Conservation (phyloP, 2,329 filamentous ascomycete species). For the Hymenoscyphus fraxineus region DNA sequence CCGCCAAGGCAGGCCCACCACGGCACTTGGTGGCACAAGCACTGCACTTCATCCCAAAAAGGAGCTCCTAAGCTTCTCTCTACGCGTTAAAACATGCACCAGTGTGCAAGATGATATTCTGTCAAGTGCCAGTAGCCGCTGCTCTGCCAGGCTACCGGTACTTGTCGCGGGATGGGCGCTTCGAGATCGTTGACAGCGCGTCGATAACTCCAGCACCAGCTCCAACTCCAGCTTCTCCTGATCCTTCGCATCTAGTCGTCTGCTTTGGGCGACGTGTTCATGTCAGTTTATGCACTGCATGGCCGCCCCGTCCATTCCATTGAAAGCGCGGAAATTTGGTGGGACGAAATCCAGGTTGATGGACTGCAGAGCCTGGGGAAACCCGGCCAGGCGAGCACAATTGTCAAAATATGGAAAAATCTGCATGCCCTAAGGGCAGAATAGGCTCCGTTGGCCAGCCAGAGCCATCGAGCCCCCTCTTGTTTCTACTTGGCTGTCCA, state of each 20-base stretch:
- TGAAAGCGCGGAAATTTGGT: conserved; percentile 3
- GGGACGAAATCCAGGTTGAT: background rate
- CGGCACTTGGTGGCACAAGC: background rate
- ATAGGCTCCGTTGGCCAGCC: background rate
- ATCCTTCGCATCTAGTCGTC: background rate
- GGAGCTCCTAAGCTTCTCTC: too few relatives aligned
- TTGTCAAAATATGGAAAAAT: conserved; percentile 2
- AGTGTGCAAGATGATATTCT: too few relatives aligned
- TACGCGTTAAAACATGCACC: too few relatives aligned
- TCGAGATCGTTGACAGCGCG: background rate
- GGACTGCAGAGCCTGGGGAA: conserved; percentile 6
- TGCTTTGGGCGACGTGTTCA: background rate
- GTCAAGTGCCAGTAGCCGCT: too few relatives aligned
- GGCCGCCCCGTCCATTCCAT: background rate
- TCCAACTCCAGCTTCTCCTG: background rate
- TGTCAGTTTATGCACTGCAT: conserved; percentile 4
- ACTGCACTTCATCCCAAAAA: too few relatives aligned
- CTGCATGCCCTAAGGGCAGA: background rate
- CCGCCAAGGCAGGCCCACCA: background rate
- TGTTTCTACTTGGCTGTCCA: too few relatives aligned
- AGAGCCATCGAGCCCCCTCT: too few relatives aligned
- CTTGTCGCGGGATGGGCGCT: too few relatives aligned
- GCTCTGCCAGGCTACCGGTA: too few relatives aligned
- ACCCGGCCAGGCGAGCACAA: background rate
- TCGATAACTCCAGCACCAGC: background rate